These are phyloP conservation scores for Metschnikowia vanudenii DNA, from an alignment of 805 yeast species.

Conservation along the genomic window DNA sequence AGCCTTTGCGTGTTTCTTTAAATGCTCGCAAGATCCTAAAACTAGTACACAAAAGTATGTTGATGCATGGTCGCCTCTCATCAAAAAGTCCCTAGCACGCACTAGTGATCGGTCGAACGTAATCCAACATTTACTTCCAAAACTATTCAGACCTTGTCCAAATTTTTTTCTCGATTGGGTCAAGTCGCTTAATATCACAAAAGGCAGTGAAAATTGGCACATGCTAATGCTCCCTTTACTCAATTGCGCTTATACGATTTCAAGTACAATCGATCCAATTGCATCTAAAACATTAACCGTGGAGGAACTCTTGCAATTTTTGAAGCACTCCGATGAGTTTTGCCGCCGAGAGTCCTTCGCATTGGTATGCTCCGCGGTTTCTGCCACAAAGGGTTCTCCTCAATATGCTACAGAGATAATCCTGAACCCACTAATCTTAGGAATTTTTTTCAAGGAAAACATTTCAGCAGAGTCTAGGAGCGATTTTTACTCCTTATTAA, in stretches of 20 bases:
- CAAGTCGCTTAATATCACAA: conserved; percentile 9
- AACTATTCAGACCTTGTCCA: conserved; percentile 54
- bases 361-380: conserved; percentile 58
- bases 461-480: conserved; percentile 53
- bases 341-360: conserved; percentile 57
- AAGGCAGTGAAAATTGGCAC: conserved; percentile 6
- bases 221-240: conserved; percentile 13
- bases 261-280: conserved; percentile 12
- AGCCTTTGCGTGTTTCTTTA: conserved; percentile 40
- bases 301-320: conserved; percentile 28
- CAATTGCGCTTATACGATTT: conserved; percentile 11
- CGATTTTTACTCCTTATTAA: conserved; percentile 58
- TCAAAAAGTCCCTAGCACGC: conserved; percentile 34
- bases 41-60: conserved; percentile 46
- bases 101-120: conserved; percentile 44
- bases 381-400: conserved; percentile 58
- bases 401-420: conserved; percentile 44
- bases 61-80: conserved; percentile 46
- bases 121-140: conserved; percentile 60
- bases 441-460: conserved; percentile 19
- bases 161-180: conserved; percentile 42
- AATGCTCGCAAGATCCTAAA: conserved; percentile 13
- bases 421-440: conserved; percentile 35
- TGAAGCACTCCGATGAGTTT: conserved; percentile 45
- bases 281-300: conserved; percentile 2